phyloP scores from a whole-genome alignment of 2,329 filamentous ascomycete genomes.

The Aureobasidium sp. region DNA sequence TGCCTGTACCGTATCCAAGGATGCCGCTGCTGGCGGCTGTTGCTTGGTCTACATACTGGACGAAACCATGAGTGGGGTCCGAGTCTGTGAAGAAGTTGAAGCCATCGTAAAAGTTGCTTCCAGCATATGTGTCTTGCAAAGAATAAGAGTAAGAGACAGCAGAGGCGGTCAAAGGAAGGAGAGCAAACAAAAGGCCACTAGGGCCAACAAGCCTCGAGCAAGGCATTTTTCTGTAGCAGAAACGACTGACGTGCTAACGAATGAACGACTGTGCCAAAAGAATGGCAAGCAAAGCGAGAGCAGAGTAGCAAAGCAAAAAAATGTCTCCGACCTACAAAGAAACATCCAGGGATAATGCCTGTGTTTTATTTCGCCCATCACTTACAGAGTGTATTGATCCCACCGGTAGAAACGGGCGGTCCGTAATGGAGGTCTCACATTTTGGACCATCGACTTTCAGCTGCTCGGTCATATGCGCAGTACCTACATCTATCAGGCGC shows the following conservation, averaged over 20 bases:
- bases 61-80: slow-evolving; percentile 70
- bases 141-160: slow-evolving; percentile 18
- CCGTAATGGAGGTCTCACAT: background rate
- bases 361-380: background rate
- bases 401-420: slow-evolving; percentile 6
- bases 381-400: slow-evolving; percentile 6
- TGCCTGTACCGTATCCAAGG: slow-evolving; percentile 14
- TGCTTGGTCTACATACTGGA: slow-evolving; percentile 55
- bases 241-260: background rate
- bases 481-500: background rate
- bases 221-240: background rate
- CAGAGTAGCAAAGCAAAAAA: background rate
- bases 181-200: background rate
- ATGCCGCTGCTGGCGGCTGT: slow-evolving; percentile 37
- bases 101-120: slow-evolving; percentile 41
- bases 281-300: background rate
- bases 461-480: background rate
- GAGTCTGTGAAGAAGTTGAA: slow-evolving; percentile 43
- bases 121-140: slow-evolving; percentile 40
- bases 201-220: background rate
- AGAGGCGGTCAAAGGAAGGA: slow-evolving; percentile 2
- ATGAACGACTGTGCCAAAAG: background rate
- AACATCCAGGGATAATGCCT: background rate
- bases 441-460: background rate
- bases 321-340: background rate